phyloP scores from a whole-genome alignment of 176 grass and related monocot genomes.

The Aechmea fasciata region DNA sequence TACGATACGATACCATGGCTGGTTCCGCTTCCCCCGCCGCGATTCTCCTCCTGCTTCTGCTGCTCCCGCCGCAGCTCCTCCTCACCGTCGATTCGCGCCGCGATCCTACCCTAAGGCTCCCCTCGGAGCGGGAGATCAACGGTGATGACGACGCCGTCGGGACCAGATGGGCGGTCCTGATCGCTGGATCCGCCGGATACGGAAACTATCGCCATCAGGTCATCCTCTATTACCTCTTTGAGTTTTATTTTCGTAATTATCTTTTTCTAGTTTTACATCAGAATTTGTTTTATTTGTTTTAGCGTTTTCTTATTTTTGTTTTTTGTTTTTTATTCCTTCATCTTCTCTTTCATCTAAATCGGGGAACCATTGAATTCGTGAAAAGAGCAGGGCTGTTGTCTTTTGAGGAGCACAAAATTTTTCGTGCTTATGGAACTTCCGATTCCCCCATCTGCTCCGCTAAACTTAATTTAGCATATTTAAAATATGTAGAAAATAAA shows the following conservation, averaged over 20 bases:
- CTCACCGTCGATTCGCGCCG: conserved; percentile 13
- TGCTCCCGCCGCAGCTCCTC: conserved; percentile 13
- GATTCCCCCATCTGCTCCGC: too few relatives aligned
- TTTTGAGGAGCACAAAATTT: too few relatives aligned
- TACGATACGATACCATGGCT: conserved; percentile 16
- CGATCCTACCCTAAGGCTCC: conserved; percentile 44
- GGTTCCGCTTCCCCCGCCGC: conserved; percentile 7
- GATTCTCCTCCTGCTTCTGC: conserved; percentile 24
- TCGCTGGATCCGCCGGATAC: conserved; percentile 78
- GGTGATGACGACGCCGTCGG: conserved; percentile 36
- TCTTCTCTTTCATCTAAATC: too few relatives aligned
- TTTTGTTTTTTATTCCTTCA: too few relatives aligned
- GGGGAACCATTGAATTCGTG: too few relatives aligned
- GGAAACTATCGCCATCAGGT: conserved; percentile 96
- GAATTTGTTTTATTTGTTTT: background rate
- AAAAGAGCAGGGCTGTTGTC: too few relatives aligned
- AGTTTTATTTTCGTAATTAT: conserved; percentile 1
- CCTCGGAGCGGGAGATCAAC: conserved; percentile 35
- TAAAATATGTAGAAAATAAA: too few relatives aligned
- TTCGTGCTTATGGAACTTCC: too few relatives aligned
- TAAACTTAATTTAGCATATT: too few relatives aligned
- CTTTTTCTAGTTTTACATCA: conserved; percentile 5
- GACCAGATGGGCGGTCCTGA: conserved; percentile 81
- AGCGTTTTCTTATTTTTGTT: too few relatives aligned
- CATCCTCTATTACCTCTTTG: background rate